These are phyloP conservation scores for Aureobasidium sp. DNA, from an alignment of 2,329 filamentous ascomycete genomes.

Conservation along the genomic window DNA sequence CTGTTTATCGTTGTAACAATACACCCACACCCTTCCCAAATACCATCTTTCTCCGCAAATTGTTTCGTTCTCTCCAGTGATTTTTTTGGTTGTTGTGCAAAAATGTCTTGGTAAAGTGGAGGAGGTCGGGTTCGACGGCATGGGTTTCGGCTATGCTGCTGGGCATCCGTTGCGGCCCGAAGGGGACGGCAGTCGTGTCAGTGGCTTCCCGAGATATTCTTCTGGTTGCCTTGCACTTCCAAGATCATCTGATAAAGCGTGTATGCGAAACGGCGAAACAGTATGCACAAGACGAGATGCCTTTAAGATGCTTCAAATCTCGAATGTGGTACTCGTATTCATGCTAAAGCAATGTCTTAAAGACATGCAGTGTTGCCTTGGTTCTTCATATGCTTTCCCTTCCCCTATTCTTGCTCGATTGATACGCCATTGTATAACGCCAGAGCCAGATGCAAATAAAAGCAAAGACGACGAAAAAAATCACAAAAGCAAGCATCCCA, in stretches of 20 bases:
- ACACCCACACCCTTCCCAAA: neutral
- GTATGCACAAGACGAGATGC: neutral
- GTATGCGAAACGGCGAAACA: neutral
- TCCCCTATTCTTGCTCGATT: neutral
- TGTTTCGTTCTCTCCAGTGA: neutral
- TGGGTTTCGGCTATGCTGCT: neutral
- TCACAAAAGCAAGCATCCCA: neutral
- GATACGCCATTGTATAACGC: neutral
- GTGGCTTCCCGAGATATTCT: neutral
- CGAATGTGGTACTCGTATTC: neutral
- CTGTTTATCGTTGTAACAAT: slow-evolving; percentile 7
- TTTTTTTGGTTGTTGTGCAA: neutral
- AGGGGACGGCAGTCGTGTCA: neutral
- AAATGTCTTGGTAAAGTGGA: slow-evolving; percentile 5
- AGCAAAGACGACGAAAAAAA: neutral
- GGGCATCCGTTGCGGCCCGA: slow-evolving; percentile 6
- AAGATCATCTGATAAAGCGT: too few species aligned
- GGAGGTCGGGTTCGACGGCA: neutral
- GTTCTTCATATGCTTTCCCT: neutral
- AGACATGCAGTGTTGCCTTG: neutral
- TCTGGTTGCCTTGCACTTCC: neutral
- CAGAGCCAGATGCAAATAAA: slow-evolving; percentile 2
- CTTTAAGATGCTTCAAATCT: neutral
- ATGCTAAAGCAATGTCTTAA: neutral
- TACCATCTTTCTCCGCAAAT: neutral